Evolutionary conservation across 139 green algal genomes (phyloP), one percentile per base, ranked within the genome.

Genomic region (Prasinococcaceae sp.): DNA sequence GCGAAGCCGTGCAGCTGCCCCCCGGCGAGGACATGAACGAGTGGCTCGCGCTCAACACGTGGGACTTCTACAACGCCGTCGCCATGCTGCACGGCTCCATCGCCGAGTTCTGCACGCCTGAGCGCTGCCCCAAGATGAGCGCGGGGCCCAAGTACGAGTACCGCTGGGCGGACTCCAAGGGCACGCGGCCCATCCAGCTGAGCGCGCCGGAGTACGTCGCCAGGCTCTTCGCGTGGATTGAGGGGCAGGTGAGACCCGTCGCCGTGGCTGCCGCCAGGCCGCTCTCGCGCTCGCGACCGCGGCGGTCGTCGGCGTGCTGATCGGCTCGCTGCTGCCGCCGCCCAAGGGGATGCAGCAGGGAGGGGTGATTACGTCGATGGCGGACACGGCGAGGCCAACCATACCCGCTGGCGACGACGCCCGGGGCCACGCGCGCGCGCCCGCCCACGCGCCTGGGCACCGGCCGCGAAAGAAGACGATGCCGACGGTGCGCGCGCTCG

Each of bases 71-170:
- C 78, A 98, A 98, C 52, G 84, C 93, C 3, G 67, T 93, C 43
- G 89, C 72, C 41, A 61, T 98, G n/a, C 64, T 98, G 24, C 95
- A 94, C 59, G 60, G 60, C 28, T 93, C 84, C 2, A 66, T 98
- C 36, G 76, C 76, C 17, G 90, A 96, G 60, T 93, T 93, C 45
- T 98, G 90, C 72, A 94, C 86, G 12, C 56, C 78, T 0, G 50
- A 74, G 25, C 73, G 73, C 17, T 98, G 90, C 74, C 84, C 90
- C 5, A 79, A 85, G 28, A 98, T 98, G 90, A 84, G 65, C 26
- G 90, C 90, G 6, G 86, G 90, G 1, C 75, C 78, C 23, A 94
- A 93, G 79, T 98, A 92, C 57, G 90, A 98, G 68, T 98, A 98
- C 64, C 68, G 93, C 5, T 98, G 90, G 90, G 86, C 88, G 1